Conservation (phyloP, 345 rosid species). For the Iberis pinnata region DNA sequence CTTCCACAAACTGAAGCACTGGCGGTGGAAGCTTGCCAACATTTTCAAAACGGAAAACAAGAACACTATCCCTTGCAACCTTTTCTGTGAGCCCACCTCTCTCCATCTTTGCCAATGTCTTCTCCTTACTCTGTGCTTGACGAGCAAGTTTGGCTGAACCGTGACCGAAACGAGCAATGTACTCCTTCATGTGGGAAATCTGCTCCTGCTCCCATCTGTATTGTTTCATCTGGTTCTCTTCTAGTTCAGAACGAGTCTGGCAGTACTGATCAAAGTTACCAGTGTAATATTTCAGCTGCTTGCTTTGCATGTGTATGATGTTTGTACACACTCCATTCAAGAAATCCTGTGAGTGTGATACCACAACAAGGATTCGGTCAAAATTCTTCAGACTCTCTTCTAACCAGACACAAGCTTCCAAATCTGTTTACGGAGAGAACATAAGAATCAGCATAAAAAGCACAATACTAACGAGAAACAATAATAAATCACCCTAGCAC, state of each 20-base stretch:
- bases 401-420: constrained; percentile 99
- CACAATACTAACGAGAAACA: background rate
- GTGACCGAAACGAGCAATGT: constrained; percentile 97
- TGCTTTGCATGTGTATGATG: constrained; percentile 96
- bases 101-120: constrained; percentile 98
- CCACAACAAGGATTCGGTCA: constrained; percentile 85
- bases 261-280: constrained; percentile 95
- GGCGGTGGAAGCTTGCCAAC: constrained; percentile 99
- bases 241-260: constrained; percentile 90
- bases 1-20: constrained; percentile 94
- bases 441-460: background rate
- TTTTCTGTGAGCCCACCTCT: constrained; percentile 93
- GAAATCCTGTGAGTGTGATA: constrained; percentile 97
- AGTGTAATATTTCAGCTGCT: constrained; percentile 63
- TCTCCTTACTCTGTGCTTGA: constrained; percentile 98
- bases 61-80: constrained; percentile 66
- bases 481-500: background rate
- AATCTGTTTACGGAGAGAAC: constrained; percentile 45
- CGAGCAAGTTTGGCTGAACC: constrained; percentile 99
- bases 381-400: constrained; percentile 90
- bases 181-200: constrained; percentile 93
- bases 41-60: constrained; percentile 81
- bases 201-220: constrained; percentile 99
- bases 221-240: constrained; percentile 99
- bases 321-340: constrained; percentile 94